Percentiles rank a stretch among this genome's conserved stretches.
Conservation (phyloP, 768 basidiomycete genomes). For the Tylopilus cervinicoccineus region DNA sequence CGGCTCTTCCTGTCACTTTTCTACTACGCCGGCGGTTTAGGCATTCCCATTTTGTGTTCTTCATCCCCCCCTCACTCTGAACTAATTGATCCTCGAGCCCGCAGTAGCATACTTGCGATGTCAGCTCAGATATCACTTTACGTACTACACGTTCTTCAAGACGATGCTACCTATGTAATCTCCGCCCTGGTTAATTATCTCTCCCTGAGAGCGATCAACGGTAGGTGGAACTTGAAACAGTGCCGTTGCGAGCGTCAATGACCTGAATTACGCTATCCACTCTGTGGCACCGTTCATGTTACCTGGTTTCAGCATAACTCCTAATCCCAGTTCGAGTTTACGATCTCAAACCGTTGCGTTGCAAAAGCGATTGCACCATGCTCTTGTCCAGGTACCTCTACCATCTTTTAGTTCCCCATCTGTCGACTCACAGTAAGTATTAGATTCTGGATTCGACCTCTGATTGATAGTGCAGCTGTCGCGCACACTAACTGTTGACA, state of each 20-base stretch:
- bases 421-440: background rate
- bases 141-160: background rate
- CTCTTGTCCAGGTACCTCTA: background rate
- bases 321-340: no score
- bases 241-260: no score
- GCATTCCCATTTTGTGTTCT: no score
- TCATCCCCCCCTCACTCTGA: no score
- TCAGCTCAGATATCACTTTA: background rate
- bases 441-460: background rate
- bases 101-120: background rate
- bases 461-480: background rate
- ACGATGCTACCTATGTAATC: constrained; percentile 6
- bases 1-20: no score
- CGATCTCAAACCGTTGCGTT: background rate
- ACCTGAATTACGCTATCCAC: background rate
- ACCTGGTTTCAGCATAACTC: no score
- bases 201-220: background rate
- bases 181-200: background rate
- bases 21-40: no score
- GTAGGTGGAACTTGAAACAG: background rate
- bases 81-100: no score
- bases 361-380: background rate
- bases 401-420: background rate
- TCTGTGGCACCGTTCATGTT: no score
- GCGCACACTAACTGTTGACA: background rate